Conservation (phyloP, 306 rosid genomes). For the Trifolium pratense region DNA sequence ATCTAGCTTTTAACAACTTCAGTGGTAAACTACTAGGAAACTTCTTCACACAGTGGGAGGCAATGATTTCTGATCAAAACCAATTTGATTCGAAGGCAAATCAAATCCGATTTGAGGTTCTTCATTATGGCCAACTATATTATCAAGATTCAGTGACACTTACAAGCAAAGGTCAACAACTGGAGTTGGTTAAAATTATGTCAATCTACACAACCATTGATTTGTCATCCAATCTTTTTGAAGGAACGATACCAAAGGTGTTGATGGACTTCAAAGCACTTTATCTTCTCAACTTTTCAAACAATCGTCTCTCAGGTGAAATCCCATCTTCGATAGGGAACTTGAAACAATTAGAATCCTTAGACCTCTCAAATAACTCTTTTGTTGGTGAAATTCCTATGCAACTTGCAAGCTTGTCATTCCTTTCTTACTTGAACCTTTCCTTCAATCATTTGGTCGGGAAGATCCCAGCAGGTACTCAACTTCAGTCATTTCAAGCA, state of each 20-base stretch:
- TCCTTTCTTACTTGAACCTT: not conserved
- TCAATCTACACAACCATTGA: slow-evolving; percentile 36
- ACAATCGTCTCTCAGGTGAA: slow-evolving; percentile 41
- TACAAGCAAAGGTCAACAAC: slow-evolving; percentile 24
- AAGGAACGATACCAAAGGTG: slow-evolving; percentile 44
- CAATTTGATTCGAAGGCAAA: not conserved
- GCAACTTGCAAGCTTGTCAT: not conserved
- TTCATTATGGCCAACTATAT: not conserved
- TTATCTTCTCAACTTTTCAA: slow-evolving; percentile 39
- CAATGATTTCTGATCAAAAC: slow-evolving; percentile 28
- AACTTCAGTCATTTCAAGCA: slow-evolving; percentile 32
- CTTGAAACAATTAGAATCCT: slow-evolving; percentile 39
- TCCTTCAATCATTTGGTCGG: not conserved
- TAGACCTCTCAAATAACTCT: slow-evolving; percentile 49
- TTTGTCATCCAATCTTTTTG: slow-evolving; percentile 45
- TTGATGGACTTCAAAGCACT: slow-evolving; percentile 37
- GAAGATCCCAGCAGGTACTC: not conserved
- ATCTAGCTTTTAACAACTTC: slow-evolving; percentile 54
- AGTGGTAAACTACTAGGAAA: slow-evolving; percentile 26
- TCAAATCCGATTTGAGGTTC: not conserved
- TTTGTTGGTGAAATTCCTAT: not conserved
- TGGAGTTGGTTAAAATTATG: slow-evolving; percentile 30
- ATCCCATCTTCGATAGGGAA: slow-evolving; percentile 40
- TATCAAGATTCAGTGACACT: slow-evolving; percentile 2
- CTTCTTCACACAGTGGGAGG: slow-evolving; percentile 32